Evolutionary conservation across 2,329 filamentous ascomycete species (phyloP).

Genomic region (Colletotrichum musicola): DNA sequence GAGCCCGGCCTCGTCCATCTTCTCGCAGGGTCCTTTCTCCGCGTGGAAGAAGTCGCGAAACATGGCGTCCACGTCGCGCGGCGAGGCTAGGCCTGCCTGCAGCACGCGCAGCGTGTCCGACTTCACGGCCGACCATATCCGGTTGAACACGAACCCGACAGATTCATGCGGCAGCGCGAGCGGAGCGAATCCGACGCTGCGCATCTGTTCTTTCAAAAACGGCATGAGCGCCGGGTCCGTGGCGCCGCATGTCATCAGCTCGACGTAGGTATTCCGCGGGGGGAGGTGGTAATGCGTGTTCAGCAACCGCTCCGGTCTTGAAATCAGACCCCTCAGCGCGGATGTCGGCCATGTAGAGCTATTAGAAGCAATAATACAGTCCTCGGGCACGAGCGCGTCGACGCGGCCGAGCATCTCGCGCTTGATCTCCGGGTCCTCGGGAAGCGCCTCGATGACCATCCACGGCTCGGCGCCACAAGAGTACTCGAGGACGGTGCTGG

Average conservation of each 20-base stretch:
- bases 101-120: conserved; percentile 49
- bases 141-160: conserved; percentile 50
- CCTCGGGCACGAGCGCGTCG: conserved; percentile 44
- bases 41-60: conserved; percentile 48
- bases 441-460: conserved; percentile 50
- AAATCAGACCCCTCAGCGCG: conserved; percentile 43
- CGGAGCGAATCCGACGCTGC: conserved; percentile 45
- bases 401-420: conserved; percentile 44
- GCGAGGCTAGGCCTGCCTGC: conserved; percentile 47
- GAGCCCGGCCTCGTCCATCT: conserved; percentile 51
- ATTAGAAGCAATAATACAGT: conserved; percentile 49
- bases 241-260: conserved; percentile 50
- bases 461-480: conserved; percentile 42
- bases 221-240: conserved; percentile 46
- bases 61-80: conserved; percentile 48
- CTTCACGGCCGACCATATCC: conserved; percentile 52
- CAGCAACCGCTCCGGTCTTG: conserved; percentile 45
- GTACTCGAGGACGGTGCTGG: conserved; percentile 42
- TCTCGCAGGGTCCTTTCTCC: conserved; percentile 46
- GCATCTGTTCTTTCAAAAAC: conserved; percentile 46
- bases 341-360: conserved; percentile 47
- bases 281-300: conserved; percentile 53
- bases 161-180: conserved; percentile 46
- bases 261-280: conserved; percentile 47
- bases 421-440: conserved; percentile 49